These are phyloP conservation scores for Zarea fungicola DNA, from an alignment of 2,329 filamentous ascomycete species.

Conservation along the genomic window DNA sequence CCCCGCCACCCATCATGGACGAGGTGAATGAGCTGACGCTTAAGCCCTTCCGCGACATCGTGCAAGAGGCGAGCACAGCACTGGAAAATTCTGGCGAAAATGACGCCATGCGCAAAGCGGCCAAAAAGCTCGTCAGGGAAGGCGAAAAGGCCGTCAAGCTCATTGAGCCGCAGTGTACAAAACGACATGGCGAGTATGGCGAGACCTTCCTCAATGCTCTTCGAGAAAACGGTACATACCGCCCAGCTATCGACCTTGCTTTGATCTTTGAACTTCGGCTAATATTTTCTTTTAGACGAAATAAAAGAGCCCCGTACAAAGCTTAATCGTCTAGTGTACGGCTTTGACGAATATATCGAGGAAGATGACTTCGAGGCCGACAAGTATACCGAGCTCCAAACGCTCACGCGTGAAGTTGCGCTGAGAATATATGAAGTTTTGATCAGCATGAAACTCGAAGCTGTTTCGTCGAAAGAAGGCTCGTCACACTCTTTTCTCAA, in stretches of 20 bases:
- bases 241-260: no score
- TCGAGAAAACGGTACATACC: constrained; percentile 46
- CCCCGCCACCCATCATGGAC: constrained; percentile 29
- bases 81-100: constrained; percentile 41
- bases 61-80: constrained; percentile 45
- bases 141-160: constrained; percentile 45
- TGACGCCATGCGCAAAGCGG: constrained; percentile 44
- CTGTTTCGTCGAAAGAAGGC: constrained; percentile 19
- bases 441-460: constrained; percentile 48
- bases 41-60: constrained; percentile 47
- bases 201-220: constrained; percentile 45
- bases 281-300: constrained; percentile 33
- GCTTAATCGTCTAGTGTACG: constrained; percentile 48
- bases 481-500: constrained; percentile 23
- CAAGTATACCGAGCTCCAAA: constrained; percentile 45
- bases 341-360: constrained; percentile 52
- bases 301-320: constrained; percentile 43
- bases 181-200: constrained; percentile 37
- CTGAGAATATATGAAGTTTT: constrained; percentile 46
- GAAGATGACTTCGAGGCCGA: constrained; percentile 44
- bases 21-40: constrained; percentile 40
- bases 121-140: constrained; percentile 41
- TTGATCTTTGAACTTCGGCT: neutral
- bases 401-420: constrained; percentile 42
- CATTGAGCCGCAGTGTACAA: constrained; percentile 16